Base-by-base conservation (phyloP, 306 rosid genomes). In the Vachellia pachyceras region DNA sequence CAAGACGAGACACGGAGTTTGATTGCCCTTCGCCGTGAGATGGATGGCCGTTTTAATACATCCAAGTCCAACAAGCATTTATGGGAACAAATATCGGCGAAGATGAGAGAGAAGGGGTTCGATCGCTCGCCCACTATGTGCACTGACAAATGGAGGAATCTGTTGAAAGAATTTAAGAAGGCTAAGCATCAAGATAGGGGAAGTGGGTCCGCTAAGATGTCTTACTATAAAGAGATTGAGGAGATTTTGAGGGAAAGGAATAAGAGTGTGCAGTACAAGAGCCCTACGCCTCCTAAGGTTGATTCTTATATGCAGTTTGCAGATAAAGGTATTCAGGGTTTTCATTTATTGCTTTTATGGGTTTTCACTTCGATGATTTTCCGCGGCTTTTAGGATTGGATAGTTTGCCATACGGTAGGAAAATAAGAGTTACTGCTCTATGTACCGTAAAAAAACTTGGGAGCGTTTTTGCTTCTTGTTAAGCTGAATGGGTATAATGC, bases 81-180 rank as follows among this genome's bases (percentile, higher is more conserved):
- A 64, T 95, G 99, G 99, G 99, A 93, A 4, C 96, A 95, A 82
- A 95, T 95, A 49, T 95, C 99, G 0, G 74, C 98, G 0, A 95
- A 95, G 81, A 93, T 95, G 99, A 89, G 93, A 37, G 98, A 86
- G 10, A 93, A 91, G 75, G 99, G 99, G 29, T 95, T 95, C 68
- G 99, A 95, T 83, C 90, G 99, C 5, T 93, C 96, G 0, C 99
- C 99, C 0, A 95, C 97, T 12, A 95, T 95, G 99, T 95, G 99
- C 80, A 95, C 99, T 0, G 99, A 95, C 67, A 95, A 95, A 79
- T 95, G 99, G 99, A 90, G 99, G 83, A 95, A 95, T 75, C 85
- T 95, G 49, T 88, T 93, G 39, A 95, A 95, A 83, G 99, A 95
- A 89, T 95, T 93, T 69, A 95, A 95, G 93, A 95, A 95, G 82